Base-by-base conservation (phyloP, 805 yeast genomes). In the Torulaspora quercuum region DNA sequence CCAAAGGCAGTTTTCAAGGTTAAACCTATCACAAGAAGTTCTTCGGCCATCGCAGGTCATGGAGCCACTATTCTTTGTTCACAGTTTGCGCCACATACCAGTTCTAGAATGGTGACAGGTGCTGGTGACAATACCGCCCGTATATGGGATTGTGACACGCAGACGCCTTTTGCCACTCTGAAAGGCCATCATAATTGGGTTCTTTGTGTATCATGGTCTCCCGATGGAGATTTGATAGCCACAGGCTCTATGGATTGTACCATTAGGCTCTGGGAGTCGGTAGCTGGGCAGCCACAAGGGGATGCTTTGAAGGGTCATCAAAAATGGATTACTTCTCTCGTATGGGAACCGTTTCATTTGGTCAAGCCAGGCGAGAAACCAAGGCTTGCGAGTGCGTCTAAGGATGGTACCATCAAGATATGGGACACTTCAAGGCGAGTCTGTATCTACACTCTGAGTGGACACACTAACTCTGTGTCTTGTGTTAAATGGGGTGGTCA, bases 401-500 rank as follows among this genome's bases (percentile, higher is more conserved):
- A 90, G 58, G 98, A 92, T 59, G 86, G 94, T 13, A 80, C 95
- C 1, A 70, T 89, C 8, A 80, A 82, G 50, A 73, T 92, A 4
- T 92, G 98, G 98, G 95, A 90, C 53, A 73, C 87, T 2, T 72
- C 76, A 9, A 65, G 80, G 26, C 73, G 95, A 48, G 72, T 70
- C 1, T 78, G 88, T 50, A 52, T 74, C 35, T 69, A 73, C 57
- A 81, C 94, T 2, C 65, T 92, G 71, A 75, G 84, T 37, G 97
- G 97, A 0, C 98, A 92, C 57, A 73, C 87, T 20, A 77, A 83
- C 33, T 76, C 95, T 1, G 97, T 92, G 2, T 81, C 95, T 1
- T 87, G 97, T 65, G 94, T 89, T n/a, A 88, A 81, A 60, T 92
- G 98, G 98, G 85, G 96, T 40, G 98, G 98, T 2, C 67, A 77